phyloP scores from a whole-genome alignment of 306 rosid genomes.

The Erythrophleum fordii region DNA sequence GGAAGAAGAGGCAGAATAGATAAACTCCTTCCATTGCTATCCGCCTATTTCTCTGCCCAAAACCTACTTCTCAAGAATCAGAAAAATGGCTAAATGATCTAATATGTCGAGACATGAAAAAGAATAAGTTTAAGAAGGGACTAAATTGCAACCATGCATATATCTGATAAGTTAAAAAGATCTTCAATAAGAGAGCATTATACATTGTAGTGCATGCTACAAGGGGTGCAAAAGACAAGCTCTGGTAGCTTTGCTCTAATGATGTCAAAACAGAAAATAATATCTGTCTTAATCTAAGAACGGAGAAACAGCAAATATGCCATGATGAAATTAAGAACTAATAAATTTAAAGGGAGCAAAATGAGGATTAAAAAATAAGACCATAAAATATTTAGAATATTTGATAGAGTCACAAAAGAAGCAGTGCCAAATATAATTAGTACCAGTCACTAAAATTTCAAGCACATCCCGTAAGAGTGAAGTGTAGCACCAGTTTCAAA shows the following conservation, averaged over 20 bases:
- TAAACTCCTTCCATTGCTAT: conserved; percentile 3
- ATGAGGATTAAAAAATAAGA: neutral
- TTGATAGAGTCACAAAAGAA: neutral
- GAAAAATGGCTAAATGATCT: conserved; percentile 5
- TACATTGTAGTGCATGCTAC: neutral
- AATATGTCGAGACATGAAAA: neutral
- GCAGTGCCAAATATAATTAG: neutral
- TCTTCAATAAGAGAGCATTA: neutral
- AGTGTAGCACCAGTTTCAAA: neutral
- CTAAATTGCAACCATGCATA: neutral
- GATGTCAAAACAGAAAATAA: conserved; percentile 15
- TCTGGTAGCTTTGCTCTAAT: neutral
- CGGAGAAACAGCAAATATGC: neutral
- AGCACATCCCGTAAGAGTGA: conserved; percentile 5
- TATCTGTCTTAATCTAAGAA: neutral
- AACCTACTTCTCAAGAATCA: neutral
- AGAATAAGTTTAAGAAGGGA: neutral
- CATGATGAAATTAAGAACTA: neutral
- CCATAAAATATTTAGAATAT: neutral
- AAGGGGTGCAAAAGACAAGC: conserved; percentile 19
- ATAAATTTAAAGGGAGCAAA: neutral
- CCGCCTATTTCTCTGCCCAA: neutral
- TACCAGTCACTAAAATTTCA: neutral
- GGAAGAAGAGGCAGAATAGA: neutral
- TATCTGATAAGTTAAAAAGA: neutral